Percentiles rank a stretch among this genome's conserved stretches.
Conservation (phyloP, 306 rosid species). For the Cicer chorassanicum region DNA sequence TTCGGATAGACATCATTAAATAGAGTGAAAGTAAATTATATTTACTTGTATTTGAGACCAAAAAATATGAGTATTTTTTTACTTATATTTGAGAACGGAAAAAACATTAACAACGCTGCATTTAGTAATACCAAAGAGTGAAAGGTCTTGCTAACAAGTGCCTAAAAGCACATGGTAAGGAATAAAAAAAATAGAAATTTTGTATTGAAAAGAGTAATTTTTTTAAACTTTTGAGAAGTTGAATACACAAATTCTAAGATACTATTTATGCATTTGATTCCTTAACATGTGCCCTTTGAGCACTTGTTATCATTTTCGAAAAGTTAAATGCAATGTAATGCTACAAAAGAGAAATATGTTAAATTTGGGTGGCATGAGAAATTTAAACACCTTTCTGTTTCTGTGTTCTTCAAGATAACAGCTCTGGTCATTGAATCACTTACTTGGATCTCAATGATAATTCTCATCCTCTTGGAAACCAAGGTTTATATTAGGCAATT, state of each 20-base stretch:
- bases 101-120: no score
- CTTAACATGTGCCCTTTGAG: no score
- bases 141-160: not conserved
- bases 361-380: conserved; percentile 22
- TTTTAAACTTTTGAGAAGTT: no score
- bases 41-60: no score
- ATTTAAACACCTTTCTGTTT: not conserved
- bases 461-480: conserved; percentile 68
- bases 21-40: no score
- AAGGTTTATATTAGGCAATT: conserved; percentile 68
- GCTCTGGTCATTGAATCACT: conserved; percentile 60
- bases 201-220: conserved; percentile 13
- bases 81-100: no score
- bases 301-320: no score
- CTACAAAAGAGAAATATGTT: conserved; percentile 15
- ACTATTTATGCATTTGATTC: no score
- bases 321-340: conserved; percentile 5
- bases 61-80: no score
- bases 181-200: not conserved
- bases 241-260: no score
- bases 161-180: not conserved
- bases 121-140: not conserved
- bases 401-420: conserved; percentile 50
- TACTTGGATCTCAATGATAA: conserved; percentile 72
- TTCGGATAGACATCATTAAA: no score